These are phyloP conservation scores for Cochlearia excelsa DNA, from an alignment of 345 rosid genomes.

Conservation along the genomic window DNA sequence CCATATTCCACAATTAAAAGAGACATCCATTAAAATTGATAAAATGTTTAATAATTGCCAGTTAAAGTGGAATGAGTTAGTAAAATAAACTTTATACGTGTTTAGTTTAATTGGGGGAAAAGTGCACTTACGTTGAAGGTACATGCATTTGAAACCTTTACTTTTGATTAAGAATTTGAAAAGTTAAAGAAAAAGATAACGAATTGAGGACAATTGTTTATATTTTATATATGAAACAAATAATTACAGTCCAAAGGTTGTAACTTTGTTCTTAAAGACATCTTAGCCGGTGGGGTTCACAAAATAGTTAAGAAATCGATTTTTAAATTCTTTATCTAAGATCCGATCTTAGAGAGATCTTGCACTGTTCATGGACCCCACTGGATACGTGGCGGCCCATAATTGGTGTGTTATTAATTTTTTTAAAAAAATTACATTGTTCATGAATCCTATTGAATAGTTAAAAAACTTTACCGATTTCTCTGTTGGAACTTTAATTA, in stretches of 20 bases:
- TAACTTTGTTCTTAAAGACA: neutral
- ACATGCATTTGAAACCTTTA: conserved; percentile 50
- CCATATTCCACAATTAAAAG: conserved; percentile 11
- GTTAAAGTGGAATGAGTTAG: conserved; percentile 32
- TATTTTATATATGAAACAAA: neutral
- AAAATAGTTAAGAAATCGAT: no score
- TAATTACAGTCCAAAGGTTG: neutral
- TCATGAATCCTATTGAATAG: no score
- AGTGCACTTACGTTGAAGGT: conserved; percentile 47
- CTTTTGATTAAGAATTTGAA: conserved; percentile 32
- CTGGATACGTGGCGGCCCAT: no score
- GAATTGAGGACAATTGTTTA: neutral
- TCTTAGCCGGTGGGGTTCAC: no score
- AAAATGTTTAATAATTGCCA: conserved; percentile 13
- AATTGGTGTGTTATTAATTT: no score
- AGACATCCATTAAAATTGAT: conserved; percentile 12
- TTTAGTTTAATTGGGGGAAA: conserved; percentile 38
- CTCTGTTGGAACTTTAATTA: no score
- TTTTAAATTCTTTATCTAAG: no score
- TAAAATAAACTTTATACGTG: conserved; percentile 46
- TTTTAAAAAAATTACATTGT: no score
- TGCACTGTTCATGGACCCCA: no score
- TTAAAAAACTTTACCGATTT: no score
- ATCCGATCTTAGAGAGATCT: no score
- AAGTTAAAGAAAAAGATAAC: conserved; percentile 11